Evolutionary conservation across 2,329 filamentous ascomycete genomes (phyloP), one percentile per base, ranked within the genome.

Genomic region (Aspergillus candidus): DNA sequence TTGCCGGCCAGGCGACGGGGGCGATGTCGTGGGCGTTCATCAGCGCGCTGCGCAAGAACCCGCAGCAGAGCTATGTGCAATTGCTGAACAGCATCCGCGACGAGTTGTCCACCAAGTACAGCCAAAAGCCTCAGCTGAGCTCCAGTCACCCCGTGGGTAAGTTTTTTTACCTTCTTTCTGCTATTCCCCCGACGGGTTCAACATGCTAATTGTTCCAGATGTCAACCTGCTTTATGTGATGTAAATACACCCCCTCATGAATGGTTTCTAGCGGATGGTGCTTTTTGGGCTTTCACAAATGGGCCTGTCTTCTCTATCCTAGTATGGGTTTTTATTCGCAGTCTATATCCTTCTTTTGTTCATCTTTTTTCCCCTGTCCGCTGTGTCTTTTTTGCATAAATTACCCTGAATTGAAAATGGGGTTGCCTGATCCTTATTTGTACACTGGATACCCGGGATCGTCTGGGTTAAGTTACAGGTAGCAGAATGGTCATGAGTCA

Each of bases 1-100:
- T 97, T 54, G 80, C 78, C 35, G 82, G 88, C 44, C 79, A 96
- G 70, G 91, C 93, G 30, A 98, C 93, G 0, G 93, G 93, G 43
- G 93, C 93, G 67, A 97, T 98, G 93, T 95, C 89, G 3, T 96
- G 86, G 82, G 93, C 93, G 2, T 98, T 98, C 67, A 93, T 98
- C 66, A 82, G 78, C 1, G 84, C 90, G 14, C 77, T 97, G 60
- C 90, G 86, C 75, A 88, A 90, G 73, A 94, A 94, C 62, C 88
- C 88, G 1, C 84, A 94, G 64, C 93, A 97, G 73, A 95, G 86
- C 71, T 98, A 98, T 62, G 87, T 97, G 40, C 84, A 96, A 73
- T 74, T 98, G 46, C 78, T 98, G 55, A 97, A 96, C 75, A 95
- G 84, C 68, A 90, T 98, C 60, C 86, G 93, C 46, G 90, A 95